phyloP scores from a whole-genome alignment of 192 early-diverging fungal genomes.

The Pecoramyces ruminantium region DNA sequence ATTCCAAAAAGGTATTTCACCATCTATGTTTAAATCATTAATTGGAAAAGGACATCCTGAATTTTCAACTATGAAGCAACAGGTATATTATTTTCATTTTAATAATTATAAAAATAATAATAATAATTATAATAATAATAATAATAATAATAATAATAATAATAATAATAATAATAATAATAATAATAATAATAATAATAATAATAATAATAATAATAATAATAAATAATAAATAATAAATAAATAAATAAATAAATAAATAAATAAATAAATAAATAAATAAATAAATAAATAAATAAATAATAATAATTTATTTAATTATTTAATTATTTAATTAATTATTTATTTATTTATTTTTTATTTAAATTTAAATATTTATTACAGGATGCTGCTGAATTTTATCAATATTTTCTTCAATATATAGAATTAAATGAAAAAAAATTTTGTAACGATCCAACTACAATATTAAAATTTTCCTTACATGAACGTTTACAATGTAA shows the following conservation, averaged over 20 bases:
- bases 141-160: too few relatives aligned
- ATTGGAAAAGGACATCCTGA: slow-evolving; percentile 82
- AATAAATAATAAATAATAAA: too few relatives aligned
- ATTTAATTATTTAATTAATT: too few relatives aligned
- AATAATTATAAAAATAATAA: background rate
- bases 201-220: background rate
- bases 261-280: too few relatives aligned
- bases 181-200: background rate
- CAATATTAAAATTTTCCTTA: slow-evolving; percentile 56
- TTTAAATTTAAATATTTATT: background rate
- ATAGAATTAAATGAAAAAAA: slow-evolving; percentile 63
- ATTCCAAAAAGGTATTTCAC: slow-evolving; percentile 68
- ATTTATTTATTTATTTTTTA: too few relatives aligned
- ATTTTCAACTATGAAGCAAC: slow-evolving; percentile 94
- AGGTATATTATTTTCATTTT: slow-evolving; percentile 15
- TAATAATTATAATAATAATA: background rate
- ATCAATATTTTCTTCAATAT: slow-evolving; percentile 55
- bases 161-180: background rate
- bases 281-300: too few relatives aligned
- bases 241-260: too few relatives aligned
- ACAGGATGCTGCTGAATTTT: slow-evolving; percentile 84
- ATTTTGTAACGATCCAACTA: slow-evolving; percentile 43
- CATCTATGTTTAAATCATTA: slow-evolving; percentile 78
- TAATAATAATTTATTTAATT: too few relatives aligned
- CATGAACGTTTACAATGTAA: slow-evolving; percentile 80